These are phyloP conservation scores for Porphyrellus sp. DNA, from an alignment of 1,284 basidiomycete genomes.

Conservation along the genomic window DNA sequence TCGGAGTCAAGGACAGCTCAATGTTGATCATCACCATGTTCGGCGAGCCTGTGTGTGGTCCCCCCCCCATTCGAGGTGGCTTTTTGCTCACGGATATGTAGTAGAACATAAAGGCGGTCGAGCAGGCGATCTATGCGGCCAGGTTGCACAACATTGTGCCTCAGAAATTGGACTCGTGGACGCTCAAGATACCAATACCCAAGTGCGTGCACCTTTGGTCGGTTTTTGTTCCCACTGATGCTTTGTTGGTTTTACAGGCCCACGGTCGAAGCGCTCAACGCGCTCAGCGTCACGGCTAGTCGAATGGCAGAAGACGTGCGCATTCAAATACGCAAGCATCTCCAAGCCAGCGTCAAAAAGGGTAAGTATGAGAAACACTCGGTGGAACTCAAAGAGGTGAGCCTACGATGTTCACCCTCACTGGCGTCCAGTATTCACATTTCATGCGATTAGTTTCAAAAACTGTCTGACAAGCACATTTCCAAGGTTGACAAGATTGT, in stretches of 20 bases:
- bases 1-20: slow-evolving; percentile 74
- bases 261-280: slow-evolving; percentile 65
- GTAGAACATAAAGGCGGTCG: slow-evolving; percentile 72
- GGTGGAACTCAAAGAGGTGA: slow-evolving; percentile 61
- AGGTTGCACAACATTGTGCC: slow-evolving; percentile 69
- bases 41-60: slow-evolving; percentile 60
- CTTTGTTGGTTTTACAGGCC: slow-evolving; percentile 46
- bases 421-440: neutral
- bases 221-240: neutral
- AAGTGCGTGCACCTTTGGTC: slow-evolving; percentile 46
- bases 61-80: neutral
- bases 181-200: slow-evolving; percentile 73
- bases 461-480: slow-evolving; percentile 58
- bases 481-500: slow-evolving; percentile 64
- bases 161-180: slow-evolving; percentile 63
- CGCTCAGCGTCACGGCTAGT: slow-evolving; percentile 51
- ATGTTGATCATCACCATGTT: slow-evolving; percentile 69
- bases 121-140: slow-evolving; percentile 67
- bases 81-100: slow-evolving; percentile 15
- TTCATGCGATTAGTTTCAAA: slow-evolving; percentile 56
- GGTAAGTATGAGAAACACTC: slow-evolving; percentile 67
- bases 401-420: slow-evolving; percentile 7
- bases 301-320: slow-evolving; percentile 69
- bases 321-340: slow-evolving; percentile 66
- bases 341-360: slow-evolving; percentile 62